Evolutionary conservation across 2,329 filamentous ascomycete genomes (phyloP), one percentile per base, ranked within the genome.

Genomic region (Fusarium gaditjirri): DNA sequence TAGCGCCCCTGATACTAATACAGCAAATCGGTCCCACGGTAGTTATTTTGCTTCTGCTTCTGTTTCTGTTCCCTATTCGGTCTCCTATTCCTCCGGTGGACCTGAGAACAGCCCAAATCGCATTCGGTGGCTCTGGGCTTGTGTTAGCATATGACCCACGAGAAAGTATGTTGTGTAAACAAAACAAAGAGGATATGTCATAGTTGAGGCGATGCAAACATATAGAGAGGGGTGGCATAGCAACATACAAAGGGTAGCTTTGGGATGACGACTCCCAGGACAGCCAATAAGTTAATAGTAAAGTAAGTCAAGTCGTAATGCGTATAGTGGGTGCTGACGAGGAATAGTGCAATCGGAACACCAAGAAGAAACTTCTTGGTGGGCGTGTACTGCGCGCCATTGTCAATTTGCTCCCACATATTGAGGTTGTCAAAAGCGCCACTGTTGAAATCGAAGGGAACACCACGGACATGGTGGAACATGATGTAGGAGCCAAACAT

Each of bases 381-480:
- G 8, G 96, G 96, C 2, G 96, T 99, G 85, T 98, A 99, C 83
- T 99, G 96, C 77, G 96, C 96, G 50, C 96, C 96, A 79, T 98
- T 97, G 86, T 99, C 96, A 82, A 99, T 99, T 85, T 99, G 96
- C 86, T 99, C 96, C 96, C 96, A 99, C 96, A 99, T 98, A 86
- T 98, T 99, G 80, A 99, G 88, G 83, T 99, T 98, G 87, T 99
- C 96, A 83, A 98, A 99, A 76, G 96, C 96, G 66, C 96, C 96
- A 62, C 94, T 92, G 81, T 99, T 99, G 88, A 99, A 99, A 83
- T 99, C 96, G 80, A 99, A 99, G 10, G 96, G 96, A 50, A 98
- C 94, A 76, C 96, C 96, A 80, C 95, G 94, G 76, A 99, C 96
- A 87, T 94, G 97, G 84, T 99, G 96, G 84, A 99, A 99, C 96